Base-by-base conservation (phyloP, 495 filamentous ascomycete species). In the Penicillium canescens region DNA sequence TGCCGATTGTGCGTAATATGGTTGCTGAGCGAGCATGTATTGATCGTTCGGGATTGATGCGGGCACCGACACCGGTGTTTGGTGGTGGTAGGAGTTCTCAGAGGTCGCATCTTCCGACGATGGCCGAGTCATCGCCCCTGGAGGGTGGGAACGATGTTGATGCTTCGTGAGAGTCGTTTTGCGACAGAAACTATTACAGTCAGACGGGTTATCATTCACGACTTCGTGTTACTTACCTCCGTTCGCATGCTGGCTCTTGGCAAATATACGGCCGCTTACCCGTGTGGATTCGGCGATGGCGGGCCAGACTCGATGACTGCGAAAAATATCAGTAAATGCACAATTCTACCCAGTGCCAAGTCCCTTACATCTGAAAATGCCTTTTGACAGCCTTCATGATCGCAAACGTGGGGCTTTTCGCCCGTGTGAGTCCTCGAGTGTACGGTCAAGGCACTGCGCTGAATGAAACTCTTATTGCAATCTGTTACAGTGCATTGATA, bases 101-200 rank as follows among this genome's bases (percentile, higher is more conserved):
- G 75, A 75, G 18, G 59, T 62, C 10, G 69, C 59, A 50, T 76
- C 75, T 55, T 76, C 75, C 6, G 73, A 76, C 8, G 72, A 70
- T 31, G 68, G 67, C 49, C 73, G 72, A 45, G 68, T 69, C 49
- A 70, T 70, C 45, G 80, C 75, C 3, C 86, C 84, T 45, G 82
- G 77, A 31, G 84, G 83, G 64, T 92, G 89, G 2, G 84, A 84
- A 20, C 85, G 82, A 43, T 83, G 72, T 61, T 86, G 84, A 57
- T 95, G 91, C 66, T 92, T 95, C 6, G 90, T 89, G 79, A 93
- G 83, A 16, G 91, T 93, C 9, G 90, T 92, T 65, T 93, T 92
- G 37, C 91, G 82, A 74, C 89, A 92, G 69, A 93, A 95, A 61
- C 90, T 95, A 69, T 36, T 37, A 52, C 18, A 24, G 50, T 44